These are phyloP conservation scores for Vicia sativa DNA, from an alignment of 306 rosid species.

Conservation along the genomic window DNA sequence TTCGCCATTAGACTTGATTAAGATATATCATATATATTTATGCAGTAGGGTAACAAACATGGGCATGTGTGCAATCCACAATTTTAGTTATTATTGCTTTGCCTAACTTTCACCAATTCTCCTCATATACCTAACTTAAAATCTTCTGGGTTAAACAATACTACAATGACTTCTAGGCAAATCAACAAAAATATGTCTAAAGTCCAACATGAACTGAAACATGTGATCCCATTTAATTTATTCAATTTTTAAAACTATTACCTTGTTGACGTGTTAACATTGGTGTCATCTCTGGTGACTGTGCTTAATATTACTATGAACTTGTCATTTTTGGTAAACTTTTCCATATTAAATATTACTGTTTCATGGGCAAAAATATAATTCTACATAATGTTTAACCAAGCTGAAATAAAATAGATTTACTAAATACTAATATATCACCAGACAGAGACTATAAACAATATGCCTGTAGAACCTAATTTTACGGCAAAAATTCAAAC, in stretches of 20 bases:
- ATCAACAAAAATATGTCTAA: too few relatives aligned
- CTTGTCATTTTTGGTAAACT: neutral
- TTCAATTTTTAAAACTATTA: too few relatives aligned
- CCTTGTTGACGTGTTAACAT: too few relatives aligned
- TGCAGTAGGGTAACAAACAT: neutral
- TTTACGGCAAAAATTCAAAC: constrained; percentile 29
- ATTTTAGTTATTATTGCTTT: neutral
- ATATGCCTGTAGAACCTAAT: constrained; percentile 7
- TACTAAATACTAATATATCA: neutral
- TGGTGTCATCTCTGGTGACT: too few relatives aligned
- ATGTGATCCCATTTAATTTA: too few relatives aligned
- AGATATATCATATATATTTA: constrained; percentile 2
- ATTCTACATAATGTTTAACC: constrained; percentile 2
- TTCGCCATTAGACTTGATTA: constrained; percentile 25
- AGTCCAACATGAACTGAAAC: too few relatives aligned
- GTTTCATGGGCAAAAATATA: constrained; percentile 16
- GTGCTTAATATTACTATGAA: neutral
- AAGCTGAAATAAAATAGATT: constrained; percentile 4
- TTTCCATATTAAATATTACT: neutral
- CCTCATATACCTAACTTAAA: neutral
- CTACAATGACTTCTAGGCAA: too few relatives aligned
- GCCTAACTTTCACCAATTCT: constrained; percentile 16
- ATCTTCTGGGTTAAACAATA: too few relatives aligned
- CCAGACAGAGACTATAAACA: constrained; percentile 11
- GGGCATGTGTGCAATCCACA: neutral